These are phyloP conservation scores for Magnolia kwangsiensis DNA, from an alignment of 164 flowering plant genomes.

Conservation along the genomic window DNA sequence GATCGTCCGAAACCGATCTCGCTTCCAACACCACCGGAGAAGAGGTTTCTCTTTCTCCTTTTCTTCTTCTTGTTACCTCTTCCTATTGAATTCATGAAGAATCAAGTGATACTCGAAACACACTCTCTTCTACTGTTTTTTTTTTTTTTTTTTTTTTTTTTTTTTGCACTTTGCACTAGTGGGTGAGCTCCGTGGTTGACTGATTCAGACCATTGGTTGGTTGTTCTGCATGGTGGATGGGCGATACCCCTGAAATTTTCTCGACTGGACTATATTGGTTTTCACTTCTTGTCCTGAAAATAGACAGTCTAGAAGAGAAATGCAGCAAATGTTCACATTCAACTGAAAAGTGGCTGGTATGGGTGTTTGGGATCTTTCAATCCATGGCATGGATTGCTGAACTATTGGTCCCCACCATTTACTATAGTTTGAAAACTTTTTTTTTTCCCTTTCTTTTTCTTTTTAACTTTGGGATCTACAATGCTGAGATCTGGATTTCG, in stretches of 20 bases:
- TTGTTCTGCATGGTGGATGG: no score
- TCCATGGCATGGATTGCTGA: neutral
- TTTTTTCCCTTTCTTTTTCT: neutral
- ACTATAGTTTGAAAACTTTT: neutral
- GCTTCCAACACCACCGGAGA: conserved; percentile 36
- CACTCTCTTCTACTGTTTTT: neutral
- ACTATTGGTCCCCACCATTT: no score
- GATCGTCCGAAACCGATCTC: conserved; percentile 26
- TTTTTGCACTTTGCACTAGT: neutral
- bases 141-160: neutral
- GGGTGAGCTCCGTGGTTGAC: neutral
- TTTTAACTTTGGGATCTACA: neutral
- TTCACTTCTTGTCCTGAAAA: neutral
- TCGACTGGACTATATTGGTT: no score
- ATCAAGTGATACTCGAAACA: neutral
- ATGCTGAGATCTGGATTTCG: neutral
- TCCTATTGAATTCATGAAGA: neutral
- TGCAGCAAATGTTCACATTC: neutral
- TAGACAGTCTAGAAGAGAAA: neutral
- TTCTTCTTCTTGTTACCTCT: neutral
- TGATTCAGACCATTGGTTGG: no score
- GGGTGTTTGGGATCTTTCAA: neutral
- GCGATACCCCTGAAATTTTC: no score
- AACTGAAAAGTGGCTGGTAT: neutral
- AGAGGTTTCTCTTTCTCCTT: conserved; percentile 23